These are phyloP conservation scores for Sabuloglossum arenarium DNA, from an alignment of 495 filamentous ascomycete genomes.

Conservation along the genomic window DNA sequence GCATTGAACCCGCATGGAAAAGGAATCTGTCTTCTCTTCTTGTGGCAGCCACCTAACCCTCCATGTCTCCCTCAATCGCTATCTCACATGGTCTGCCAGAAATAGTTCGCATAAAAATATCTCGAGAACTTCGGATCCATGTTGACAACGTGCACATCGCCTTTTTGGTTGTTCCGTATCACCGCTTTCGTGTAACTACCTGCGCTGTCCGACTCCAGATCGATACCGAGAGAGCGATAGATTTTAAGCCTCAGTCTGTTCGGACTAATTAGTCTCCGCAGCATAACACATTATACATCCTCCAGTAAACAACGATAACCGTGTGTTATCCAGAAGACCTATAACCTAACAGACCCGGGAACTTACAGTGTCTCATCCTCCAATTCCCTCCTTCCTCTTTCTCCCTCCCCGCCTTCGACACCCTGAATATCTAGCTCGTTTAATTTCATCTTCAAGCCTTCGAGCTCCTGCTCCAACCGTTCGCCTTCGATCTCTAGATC, in stretches of 20 bases:
- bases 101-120: conserved; percentile 89
- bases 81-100: conserved; percentile 69
- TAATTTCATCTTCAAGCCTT: conserved; percentile 49
- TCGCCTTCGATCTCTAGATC: conserved; percentile 88
- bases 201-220: conserved; percentile 60
- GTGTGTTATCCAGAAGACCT: conserved; percentile 33
- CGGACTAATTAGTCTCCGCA: not conserved
- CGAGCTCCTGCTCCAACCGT: conserved; percentile 61
- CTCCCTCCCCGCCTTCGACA: conserved; percentile 34
- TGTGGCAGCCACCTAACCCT: not conserved
- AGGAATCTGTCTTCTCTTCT: too few relatives aligned
- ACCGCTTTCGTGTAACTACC: conserved; percentile 74
- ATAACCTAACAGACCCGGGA: conserved; percentile 1
- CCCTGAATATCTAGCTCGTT: conserved; percentile 73
- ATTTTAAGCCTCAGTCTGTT: conserved; percentile 64
- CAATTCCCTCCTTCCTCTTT: conserved; percentile 34
- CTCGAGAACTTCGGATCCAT: conserved; percentile 79
- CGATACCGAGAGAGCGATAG: conserved; percentile 76
- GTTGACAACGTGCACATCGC: conserved; percentile 87
- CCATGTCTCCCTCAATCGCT: conserved; percentile 6
- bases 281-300: not conserved
- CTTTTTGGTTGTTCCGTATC: conserved; percentile 67
- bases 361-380: conserved; percentile 8
- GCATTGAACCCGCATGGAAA: too few relatives aligned
- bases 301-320: not conserved